These are phyloP conservation scores for Skeletonema costatum DNA, from an alignment of 108 stramenopile species.

Conservation along the genomic window DNA sequence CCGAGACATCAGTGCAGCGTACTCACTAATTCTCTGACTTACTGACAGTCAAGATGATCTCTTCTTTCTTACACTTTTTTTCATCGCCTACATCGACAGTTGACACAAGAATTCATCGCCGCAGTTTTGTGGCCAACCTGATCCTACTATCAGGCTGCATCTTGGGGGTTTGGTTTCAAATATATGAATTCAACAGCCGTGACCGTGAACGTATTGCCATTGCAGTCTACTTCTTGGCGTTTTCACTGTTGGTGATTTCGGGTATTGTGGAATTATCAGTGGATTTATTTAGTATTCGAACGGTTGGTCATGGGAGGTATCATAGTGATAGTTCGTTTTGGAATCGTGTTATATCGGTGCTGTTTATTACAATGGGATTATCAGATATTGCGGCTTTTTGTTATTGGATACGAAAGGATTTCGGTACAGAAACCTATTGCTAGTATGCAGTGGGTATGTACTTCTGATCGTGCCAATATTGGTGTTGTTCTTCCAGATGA, in stretches of 20 bases:
- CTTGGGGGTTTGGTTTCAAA: constrained; percentile 7
- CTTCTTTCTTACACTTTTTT: background rate
- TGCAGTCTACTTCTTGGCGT: constrained; percentile 13
- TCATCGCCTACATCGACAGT: background rate
- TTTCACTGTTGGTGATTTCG: constrained; percentile 8
- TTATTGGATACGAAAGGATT: background rate
- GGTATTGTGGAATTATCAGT: constrained; percentile 16
- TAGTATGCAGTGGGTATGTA: background rate
- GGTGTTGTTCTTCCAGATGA: background rate
- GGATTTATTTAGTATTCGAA: constrained; percentile 10
- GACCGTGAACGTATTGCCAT: constrained; percentile 20
- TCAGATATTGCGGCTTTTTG: constrained; percentile 13
- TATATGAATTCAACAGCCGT: constrained; percentile 4
- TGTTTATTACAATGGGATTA: constrained; percentile 8
- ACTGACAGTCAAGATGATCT: background rate
- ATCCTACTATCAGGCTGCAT: constrained; percentile 14
- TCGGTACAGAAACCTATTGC: background rate
- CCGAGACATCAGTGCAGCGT: too few relatives aligned
- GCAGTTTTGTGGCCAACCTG: constrained; percentile 14
- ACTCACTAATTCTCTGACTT: too few relatives aligned
- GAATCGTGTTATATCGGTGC: constrained; percentile 10
- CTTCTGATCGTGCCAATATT: constrained; percentile 6
- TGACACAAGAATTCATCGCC: background rate
- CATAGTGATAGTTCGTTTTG: background rate
- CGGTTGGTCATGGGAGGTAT: constrained; percentile 20